A percentile compares a stretch with the other conserved stretches of the same genome.
Conservation (phyloP, 768 basidiomycete genomes). For the Podaxis sp. region DNA sequence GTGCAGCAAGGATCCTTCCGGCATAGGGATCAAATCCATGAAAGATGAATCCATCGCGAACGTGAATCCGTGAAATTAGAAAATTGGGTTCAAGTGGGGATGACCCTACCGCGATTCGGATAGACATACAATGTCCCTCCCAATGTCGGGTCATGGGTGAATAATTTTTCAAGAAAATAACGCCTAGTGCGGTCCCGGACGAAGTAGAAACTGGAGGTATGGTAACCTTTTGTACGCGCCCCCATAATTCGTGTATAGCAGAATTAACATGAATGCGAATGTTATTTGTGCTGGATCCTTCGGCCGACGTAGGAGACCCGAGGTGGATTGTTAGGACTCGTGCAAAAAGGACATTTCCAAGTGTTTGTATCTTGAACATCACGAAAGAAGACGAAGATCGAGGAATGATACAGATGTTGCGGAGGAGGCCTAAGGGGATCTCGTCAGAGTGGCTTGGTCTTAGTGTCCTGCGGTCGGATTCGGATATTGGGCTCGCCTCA, state of each 20-base stretch:
- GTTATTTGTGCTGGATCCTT: not conserved
- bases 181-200: not conserved
- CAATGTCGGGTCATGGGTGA: not conserved
- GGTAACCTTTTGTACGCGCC: not conserved
- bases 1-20: not conserved
- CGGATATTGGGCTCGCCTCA: not conserved
- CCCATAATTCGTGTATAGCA: not conserved
- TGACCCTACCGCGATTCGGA: not conserved
- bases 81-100: not conserved
- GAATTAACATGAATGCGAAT: not conserved
- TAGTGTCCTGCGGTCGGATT: not conserved
- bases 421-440: not conserved
- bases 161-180: not conserved
- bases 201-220: not conserved
- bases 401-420: not conserved
- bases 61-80: not conserved
- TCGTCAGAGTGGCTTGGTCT: not conserved
- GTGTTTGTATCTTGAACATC: not conserved
- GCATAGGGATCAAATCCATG: not conserved
- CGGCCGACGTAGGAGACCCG: not conserved
- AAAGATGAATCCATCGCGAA: not conserved
- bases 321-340: not conserved
- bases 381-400: not conserved
- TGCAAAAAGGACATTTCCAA: not conserved
- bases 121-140: not conserved